These are phyloP conservation scores for Linum lewisii DNA, from an alignment of 345 rosid genomes.

Conservation along the genomic window DNA sequence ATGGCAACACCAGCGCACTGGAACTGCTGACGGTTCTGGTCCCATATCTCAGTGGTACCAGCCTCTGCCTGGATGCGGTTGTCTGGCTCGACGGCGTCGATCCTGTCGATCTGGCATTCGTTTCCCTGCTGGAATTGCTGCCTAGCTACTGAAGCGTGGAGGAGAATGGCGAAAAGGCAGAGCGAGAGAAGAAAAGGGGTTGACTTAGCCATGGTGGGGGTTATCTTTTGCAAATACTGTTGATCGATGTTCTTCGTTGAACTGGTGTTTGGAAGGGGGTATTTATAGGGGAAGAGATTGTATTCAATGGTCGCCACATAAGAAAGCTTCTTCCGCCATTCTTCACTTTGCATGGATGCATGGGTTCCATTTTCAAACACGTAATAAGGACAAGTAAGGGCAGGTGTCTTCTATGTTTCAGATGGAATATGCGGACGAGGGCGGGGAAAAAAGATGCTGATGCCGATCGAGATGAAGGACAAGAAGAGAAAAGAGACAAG, in stretches of 20 bases:
- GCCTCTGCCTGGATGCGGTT: constrained; percentile 38
- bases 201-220: constrained; percentile 15
- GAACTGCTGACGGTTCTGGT: constrained; percentile 43
- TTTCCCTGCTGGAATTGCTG: constrained; percentile 15
- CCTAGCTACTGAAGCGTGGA: constrained; percentile 32
- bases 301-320: constrained; percentile 9
- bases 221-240: not conserved
- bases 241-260: constrained; percentile 8
- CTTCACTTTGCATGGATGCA: constrained; percentile 37
- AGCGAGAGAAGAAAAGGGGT: constrained; percentile 25
- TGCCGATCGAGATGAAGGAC: too few species aligned
- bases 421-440: not conserved
- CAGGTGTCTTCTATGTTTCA: constrained; percentile 5
- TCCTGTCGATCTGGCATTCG: constrained; percentile 45
- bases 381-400: constrained; percentile 5
- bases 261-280: not conserved
- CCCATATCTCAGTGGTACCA: constrained; percentile 47
- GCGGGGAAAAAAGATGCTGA: too few species aligned
- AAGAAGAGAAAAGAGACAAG: too few species aligned
- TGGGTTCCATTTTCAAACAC: constrained; percentile 12
- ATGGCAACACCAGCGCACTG: constrained; percentile 51
- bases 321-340: constrained; percentile 15
- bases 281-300: constrained; percentile 19
- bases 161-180: constrained; percentile 26
- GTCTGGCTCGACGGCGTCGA: constrained; percentile 41